Conservation (phyloP, 495 filamentous ascomycete species). For the Aspergillus cavernicola region DNA sequence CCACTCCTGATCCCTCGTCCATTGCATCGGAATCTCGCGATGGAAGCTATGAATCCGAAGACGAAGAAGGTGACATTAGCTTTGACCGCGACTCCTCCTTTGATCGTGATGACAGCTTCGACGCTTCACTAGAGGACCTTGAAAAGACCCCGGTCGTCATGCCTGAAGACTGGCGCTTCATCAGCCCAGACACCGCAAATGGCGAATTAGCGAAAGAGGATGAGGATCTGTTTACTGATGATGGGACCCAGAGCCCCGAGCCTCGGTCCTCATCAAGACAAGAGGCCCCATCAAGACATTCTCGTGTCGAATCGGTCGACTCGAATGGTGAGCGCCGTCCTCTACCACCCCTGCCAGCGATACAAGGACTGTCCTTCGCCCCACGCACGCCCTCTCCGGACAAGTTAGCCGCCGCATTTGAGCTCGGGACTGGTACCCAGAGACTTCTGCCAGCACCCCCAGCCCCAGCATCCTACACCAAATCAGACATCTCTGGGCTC, state of each 20-base stretch:
- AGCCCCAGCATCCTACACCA: constrained; percentile 56
- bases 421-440: constrained; percentile 57
- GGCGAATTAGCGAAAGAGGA: constrained; percentile 48
- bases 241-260: constrained; percentile 59
- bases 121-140: constrained; percentile 88
- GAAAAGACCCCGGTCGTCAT: constrained; percentile 96
- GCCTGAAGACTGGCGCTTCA: constrained; percentile 91
- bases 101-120: constrained; percentile 84
- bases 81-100: constrained; percentile 65
- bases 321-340: constrained; percentile 73
- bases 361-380: constrained; percentile 30
- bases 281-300: constrained; percentile 28
- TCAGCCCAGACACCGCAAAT: constrained; percentile 58
- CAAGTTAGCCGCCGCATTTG: constrained; percentile 57
- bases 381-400: constrained; percentile 42
- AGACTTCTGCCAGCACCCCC: constrained; percentile 65
- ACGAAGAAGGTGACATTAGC: constrained; percentile 66
- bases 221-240: constrained; percentile 66
- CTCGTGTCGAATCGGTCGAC: constrained; percentile 60
- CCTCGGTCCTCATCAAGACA: constrained; percentile 38
- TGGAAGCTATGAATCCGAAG: constrained; percentile 85
- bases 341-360: constrained; percentile 68
- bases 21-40: constrained; percentile 83
- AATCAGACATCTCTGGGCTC: constrained; percentile 67
- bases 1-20: constrained; percentile 89